A percentile compares a stretch with the other conserved stretches of the same genome.
These are phyloP conservation scores for Suhomyces kunorum DNA, from an alignment of 1,139 yeast genomes.

Conservation along the genomic window DNA sequence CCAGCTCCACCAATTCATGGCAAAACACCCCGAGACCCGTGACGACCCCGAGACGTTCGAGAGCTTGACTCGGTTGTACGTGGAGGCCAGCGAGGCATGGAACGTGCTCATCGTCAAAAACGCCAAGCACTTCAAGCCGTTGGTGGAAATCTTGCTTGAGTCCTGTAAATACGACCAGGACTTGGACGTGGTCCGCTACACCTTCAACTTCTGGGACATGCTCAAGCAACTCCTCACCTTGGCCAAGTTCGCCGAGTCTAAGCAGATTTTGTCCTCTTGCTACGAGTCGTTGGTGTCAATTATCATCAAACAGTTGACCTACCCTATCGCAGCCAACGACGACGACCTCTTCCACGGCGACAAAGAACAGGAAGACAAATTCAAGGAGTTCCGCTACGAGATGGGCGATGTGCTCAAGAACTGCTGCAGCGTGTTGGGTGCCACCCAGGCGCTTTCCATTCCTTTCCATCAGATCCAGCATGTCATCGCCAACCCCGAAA, in stretches of 20 bases:
- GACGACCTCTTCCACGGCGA: conserved; percentile 57
- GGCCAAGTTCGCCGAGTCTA: conserved; percentile 64
- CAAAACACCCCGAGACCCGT: conserved; percentile 29
- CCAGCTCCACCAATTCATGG: conserved; percentile 54
- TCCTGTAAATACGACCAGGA: conserved; percentile 69
- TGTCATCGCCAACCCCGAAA: conserved; percentile 34
- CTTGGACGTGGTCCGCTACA: conserved; percentile 83
- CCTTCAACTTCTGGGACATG: conserved; percentile 90
- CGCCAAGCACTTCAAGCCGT: conserved; percentile 68
- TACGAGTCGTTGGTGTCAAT: conserved; percentile 66
- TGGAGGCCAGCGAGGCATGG: conserved; percentile 97
- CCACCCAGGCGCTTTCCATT: conserved; percentile 62
- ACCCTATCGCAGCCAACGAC: conserved; percentile 57
- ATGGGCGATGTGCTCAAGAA: conserved; percentile 97
- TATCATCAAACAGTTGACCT: conserved; percentile 70
- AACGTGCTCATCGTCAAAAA: conserved; percentile 77
- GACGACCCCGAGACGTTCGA: conserved; percentile 75
- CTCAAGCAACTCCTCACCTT: conserved; percentile 71
- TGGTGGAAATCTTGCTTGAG: conserved; percentile 73
- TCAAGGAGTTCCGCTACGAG: conserved; percentile 89
- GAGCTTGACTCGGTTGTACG: conserved; percentile 73
- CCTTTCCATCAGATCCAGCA: conserved; percentile 58
- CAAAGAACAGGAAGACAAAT: conserved; percentile 86
- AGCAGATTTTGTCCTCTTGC: conserved; percentile 55
- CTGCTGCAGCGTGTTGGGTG: conserved; percentile 88